Evolutionary conservation across 2,329 filamentous ascomycete species (phyloP).

Genomic region (Hirsutella thompsonii): DNA sequence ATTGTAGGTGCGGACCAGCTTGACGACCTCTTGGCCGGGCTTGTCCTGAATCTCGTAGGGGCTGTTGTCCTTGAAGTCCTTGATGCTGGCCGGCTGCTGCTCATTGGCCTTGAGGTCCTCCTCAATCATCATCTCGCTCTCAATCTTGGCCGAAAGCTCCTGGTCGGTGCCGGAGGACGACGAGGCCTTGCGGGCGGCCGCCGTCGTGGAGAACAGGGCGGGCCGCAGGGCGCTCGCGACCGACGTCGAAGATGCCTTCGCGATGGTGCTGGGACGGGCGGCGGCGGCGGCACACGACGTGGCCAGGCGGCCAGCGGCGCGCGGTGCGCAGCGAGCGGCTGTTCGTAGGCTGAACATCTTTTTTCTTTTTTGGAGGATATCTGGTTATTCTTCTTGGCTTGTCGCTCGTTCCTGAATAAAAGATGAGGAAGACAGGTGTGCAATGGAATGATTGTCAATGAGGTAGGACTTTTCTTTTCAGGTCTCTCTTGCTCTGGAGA

Average conservation of each 20-base stretch:
- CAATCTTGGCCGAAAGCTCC: slow-evolving; percentile 77
- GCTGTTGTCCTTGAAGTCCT: slow-evolving; percentile 79
- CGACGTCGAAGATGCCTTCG: slow-evolving; percentile 27
- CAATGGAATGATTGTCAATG: no score
- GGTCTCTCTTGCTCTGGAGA: no score
- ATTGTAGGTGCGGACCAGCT: slow-evolving; percentile 68
- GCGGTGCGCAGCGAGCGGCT: slow-evolving; percentile 53
- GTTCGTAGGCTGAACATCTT: slow-evolving; percentile 59
- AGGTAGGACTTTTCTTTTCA: no score
- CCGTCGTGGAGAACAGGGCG: slow-evolving; percentile 37
- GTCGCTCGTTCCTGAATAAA: no score
- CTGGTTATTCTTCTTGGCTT: no score
- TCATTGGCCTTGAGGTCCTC: slow-evolving; percentile 63
- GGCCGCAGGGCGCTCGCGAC: slow-evolving; percentile 17
- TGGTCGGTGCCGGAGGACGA: slow-evolving; percentile 51
- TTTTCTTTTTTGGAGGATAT: no score
- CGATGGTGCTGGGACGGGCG: slow-evolving; percentile 33
- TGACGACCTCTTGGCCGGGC: slow-evolving; percentile 76
- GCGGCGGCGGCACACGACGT: slow-evolving; percentile 34
- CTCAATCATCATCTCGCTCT: slow-evolving; percentile 75
- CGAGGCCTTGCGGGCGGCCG: slow-evolving; percentile 25
- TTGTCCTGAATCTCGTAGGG: slow-evolving; percentile 74
- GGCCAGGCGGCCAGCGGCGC: slow-evolving; percentile 45
- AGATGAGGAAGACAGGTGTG: no score
- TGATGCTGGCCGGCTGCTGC: slow-evolving; percentile 62